Percentiles rank a stretch among this genome's conserved stretches.
These are phyloP conservation scores for Podaxis mareebaensis DNA, from an alignment of 768 basidiomycete genomes.

Conservation along the genomic window DNA sequence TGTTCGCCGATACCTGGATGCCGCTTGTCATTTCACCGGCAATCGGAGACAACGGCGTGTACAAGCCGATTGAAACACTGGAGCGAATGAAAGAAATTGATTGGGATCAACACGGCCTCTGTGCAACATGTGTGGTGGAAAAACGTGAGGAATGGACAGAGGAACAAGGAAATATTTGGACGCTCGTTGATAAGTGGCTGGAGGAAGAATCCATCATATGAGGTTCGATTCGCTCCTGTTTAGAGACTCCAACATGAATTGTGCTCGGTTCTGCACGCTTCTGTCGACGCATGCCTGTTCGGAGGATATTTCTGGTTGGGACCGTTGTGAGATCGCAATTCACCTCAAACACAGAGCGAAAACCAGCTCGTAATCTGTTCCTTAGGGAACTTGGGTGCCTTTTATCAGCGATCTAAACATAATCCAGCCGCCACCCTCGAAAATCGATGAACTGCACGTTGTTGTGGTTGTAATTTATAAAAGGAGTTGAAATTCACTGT, in stretches of 20 bases:
- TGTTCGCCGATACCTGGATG: slow-evolving; percentile 75
- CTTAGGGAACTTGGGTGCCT: not conserved
- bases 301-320: not conserved
- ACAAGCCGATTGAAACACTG: slow-evolving; percentile 72
- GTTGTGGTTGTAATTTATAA: too few relatives aligned
- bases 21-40: slow-evolving; percentile 66
- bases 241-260: not conserved
- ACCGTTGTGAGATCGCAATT: not conserved
- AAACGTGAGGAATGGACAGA: slow-evolving; percentile 68
- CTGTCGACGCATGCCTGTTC: not conserved
- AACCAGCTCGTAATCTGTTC: not conserved
- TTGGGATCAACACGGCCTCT: slow-evolving; percentile 62
- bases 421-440: not conserved
- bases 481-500: not conserved
- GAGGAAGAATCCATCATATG: slow-evolving; percentile 1
- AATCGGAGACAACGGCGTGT: slow-evolving; percentile 60
- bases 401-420: not conserved
- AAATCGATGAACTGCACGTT: not conserved
- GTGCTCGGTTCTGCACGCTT: not conserved
- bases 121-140: slow-evolving; percentile 53
- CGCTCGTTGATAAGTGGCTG: slow-evolving; percentile 61
- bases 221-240: not conserved
- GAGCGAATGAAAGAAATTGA: slow-evolving; percentile 56
- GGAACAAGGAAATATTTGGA: slow-evolving; percentile 63
- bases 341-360: not conserved